Percentiles rank a stretch among this genome's conserved stretches.
Conservation (phyloP, 306 rosid genomes). For the Cucurbita pepo region DNA sequence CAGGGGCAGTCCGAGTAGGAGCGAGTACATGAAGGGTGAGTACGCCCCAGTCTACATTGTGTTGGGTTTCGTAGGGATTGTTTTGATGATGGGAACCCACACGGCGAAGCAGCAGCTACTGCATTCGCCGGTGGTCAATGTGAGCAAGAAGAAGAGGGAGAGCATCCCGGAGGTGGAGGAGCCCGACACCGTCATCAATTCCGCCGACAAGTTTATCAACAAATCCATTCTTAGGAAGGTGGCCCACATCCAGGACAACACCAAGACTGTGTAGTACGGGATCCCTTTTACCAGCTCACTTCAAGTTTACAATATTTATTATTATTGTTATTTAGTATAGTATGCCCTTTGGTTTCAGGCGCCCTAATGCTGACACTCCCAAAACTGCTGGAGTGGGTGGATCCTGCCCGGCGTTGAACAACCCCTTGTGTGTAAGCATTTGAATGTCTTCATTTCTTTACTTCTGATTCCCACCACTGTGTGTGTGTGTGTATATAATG, state of each 20-base stretch:
- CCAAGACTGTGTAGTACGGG: neutral
- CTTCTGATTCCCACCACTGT: neutral
- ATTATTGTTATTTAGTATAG: neutral
- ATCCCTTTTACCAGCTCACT: slow-evolving; percentile 6
- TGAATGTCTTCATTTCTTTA: neutral
- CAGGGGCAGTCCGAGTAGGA: neutral
- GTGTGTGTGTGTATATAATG: neutral
- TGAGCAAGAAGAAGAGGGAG: slow-evolving; percentile 12
- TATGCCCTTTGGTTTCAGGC: neutral
- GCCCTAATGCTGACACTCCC: slow-evolving; percentile 2
- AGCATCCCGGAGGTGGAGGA: slow-evolving; percentile 1
- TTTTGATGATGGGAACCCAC: neutral
- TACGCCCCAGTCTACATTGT: slow-evolving; percentile 8
- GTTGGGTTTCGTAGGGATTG: slow-evolving; percentile 3
- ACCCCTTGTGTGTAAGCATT: too few species aligned
- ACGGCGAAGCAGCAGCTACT: slow-evolving; percentile 1
- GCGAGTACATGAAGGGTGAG: slow-evolving; percentile 4
- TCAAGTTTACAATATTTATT: too few species aligned
- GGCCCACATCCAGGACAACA: slow-evolving; percentile 6
- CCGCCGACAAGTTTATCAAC: slow-evolving; percentile 9
- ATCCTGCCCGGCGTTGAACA: neutral
- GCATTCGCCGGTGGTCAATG: neutral
- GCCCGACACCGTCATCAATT: neutral
- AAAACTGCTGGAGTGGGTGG: slow-evolving; percentile 1
- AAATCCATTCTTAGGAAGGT: slow-evolving; percentile 11